Conservation (phyloP, 768 basidiomycete species). For the Coprinopsis sp. region DNA sequence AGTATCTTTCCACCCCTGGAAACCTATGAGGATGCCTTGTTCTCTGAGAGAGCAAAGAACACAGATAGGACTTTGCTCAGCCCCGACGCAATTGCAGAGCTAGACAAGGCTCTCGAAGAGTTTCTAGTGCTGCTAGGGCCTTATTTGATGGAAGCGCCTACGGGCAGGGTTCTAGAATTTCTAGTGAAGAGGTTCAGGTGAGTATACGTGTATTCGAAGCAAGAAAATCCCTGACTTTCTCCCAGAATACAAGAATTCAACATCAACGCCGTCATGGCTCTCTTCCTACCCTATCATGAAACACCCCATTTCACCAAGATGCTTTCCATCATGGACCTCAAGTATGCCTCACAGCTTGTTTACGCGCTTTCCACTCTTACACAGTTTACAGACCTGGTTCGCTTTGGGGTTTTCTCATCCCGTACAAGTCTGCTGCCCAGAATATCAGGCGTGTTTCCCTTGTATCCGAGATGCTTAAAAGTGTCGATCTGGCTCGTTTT, state of each 20-base stretch:
- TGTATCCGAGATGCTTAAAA: constrained; percentile 71
- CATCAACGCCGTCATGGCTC: constrained; percentile 63
- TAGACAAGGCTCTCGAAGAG: constrained; percentile 56
- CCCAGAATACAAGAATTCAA: constrained; percentile 91
- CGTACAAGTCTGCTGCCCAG: constrained; percentile 75
- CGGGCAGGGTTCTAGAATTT: constrained; percentile 90
- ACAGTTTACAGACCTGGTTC: constrained; percentile 46
- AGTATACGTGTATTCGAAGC: constrained; percentile 15
- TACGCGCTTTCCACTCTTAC: not conserved
- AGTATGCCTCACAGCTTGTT: constrained; percentile 37
- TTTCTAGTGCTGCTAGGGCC: constrained; percentile 73
- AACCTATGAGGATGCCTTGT: constrained; percentile 64
- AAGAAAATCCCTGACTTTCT: not conserved
- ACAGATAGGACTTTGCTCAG: constrained; percentile 77
- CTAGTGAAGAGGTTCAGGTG: constrained; percentile 90
- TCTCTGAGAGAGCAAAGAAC: constrained; percentile 72
- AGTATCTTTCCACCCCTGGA: constrained; percentile 54
- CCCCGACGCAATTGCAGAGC: constrained; percentile 51
- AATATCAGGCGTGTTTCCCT: constrained; percentile 68
- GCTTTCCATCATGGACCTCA: constrained; percentile 77
- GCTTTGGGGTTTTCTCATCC: constrained; percentile 62
- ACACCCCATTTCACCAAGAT: constrained; percentile 93
- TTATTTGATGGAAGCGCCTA: constrained; percentile 75
- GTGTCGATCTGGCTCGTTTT: constrained; percentile 69
- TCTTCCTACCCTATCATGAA: constrained; percentile 94